A percentile compares a stretch with the other conserved stretches of the same genome.
These are phyloP conservation scores for Chlorella variabilis DNA, from an alignment of 163 green algal genomes.

Conservation along the genomic window DNA sequence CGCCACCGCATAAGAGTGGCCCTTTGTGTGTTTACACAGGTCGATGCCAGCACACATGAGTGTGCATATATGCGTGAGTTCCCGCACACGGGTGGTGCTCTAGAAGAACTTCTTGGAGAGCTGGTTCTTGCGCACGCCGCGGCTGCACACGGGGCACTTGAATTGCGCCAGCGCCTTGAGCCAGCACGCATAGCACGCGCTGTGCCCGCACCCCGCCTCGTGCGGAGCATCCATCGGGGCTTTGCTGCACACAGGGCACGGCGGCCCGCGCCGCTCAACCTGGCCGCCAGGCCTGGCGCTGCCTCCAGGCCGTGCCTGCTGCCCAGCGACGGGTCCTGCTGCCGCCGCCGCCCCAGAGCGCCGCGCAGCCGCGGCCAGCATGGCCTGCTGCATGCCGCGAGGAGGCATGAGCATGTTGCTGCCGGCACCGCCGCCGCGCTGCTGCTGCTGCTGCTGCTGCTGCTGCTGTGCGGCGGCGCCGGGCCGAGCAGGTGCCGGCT, in stretches of 20 bases:
- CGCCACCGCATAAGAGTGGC: no score
- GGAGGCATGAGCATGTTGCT: constrained; percentile 9
- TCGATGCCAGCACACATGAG: no score
- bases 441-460: background rate
- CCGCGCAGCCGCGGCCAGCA: background rate
- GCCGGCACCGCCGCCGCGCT: no score
- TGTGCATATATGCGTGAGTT: no score
- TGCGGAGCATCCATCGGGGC: constrained; percentile 43
- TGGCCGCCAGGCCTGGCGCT: background rate
- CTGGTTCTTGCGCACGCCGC: constrained; percentile 37
- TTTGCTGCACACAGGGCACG: constrained; percentile 42
- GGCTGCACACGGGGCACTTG: constrained; percentile 42
- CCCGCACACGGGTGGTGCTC: no score
- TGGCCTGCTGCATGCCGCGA: constrained; percentile 1
- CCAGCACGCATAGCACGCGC: constrained; percentile 60
- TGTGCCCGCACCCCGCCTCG: constrained; percentile 42
- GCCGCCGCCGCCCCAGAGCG: background rate
- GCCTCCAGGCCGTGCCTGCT: background rate
- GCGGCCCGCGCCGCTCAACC: background rate
- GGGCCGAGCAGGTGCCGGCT: background rate
- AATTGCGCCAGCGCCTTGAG: constrained; percentile 39
- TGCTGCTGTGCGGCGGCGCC: background rate
- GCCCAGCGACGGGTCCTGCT: background rate
- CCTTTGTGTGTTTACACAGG: no score
- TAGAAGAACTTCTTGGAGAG: constrained; percentile 39